phyloP scores from a whole-genome alignment of 345 rosid genomes.

The Dovyalis caffra region DNA sequence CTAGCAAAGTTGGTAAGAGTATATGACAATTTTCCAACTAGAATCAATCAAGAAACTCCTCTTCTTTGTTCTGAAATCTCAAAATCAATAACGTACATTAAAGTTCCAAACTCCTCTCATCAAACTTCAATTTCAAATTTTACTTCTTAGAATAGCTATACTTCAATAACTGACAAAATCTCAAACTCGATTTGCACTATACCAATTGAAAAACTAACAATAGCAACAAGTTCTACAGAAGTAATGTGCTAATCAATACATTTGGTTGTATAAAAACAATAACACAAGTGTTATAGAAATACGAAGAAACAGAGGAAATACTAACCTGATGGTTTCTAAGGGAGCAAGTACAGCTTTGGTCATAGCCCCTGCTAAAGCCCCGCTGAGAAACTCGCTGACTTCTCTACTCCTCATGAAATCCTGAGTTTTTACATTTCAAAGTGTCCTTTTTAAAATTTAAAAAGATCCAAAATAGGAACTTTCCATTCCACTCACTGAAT shows the following conservation, averaged over 20 bases:
- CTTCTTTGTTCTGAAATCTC: not conserved
- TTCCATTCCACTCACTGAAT: not conserved
- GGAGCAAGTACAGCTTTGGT: conserved; percentile 99
- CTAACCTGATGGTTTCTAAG: conserved; percentile 91
- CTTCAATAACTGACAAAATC: not conserved
- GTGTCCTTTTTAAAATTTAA: not conserved
- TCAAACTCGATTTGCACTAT: not conserved
- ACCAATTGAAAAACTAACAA: not conserved
- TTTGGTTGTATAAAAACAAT: not conserved
- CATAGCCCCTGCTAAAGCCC: conserved; percentile 98
- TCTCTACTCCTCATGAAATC: conserved; percentile 65
- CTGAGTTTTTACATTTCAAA: conserved; percentile 40
- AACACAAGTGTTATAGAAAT: not conserved
- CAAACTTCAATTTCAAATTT: not conserved
- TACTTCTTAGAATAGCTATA: not conserved
- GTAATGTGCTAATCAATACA: too few relatives aligned
- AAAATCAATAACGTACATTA: not conserved
- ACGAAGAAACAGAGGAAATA: not conserved
- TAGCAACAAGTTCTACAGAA: not conserved
- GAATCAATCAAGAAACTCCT: too few relatives aligned
- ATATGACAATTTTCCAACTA: not conserved
- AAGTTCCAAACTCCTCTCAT: not conserved
- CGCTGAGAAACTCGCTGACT: conserved; percentile 91
- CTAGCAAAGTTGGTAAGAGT: not conserved
- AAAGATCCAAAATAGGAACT: not conserved